Evolutionary conservation across 225 moss, liverwort and hornwort genomes (phyloP).

Genomic region (Marchantia polymorpha): DNA sequence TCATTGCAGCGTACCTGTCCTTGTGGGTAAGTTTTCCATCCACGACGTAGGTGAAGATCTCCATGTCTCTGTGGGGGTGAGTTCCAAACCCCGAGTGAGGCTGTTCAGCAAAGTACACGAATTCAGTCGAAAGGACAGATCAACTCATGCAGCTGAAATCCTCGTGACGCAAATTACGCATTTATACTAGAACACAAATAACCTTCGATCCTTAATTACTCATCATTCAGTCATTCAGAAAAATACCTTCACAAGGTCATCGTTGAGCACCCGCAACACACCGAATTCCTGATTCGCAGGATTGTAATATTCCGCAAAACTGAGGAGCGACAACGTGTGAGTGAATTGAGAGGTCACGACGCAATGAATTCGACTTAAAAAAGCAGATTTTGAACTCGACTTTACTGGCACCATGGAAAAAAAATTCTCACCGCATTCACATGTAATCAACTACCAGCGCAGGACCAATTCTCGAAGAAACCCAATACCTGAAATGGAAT

Average conservation of each 20-base stretch:
- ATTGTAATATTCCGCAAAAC: constrained; percentile 83
- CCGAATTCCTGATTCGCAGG: constrained; percentile 68
- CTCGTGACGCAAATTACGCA: no score
- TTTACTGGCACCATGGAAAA: not conserved
- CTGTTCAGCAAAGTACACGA: constrained; percentile 28
- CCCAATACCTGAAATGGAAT: constrained; percentile 77
- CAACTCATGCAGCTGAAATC: not conserved
- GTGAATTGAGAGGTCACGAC: not conserved
- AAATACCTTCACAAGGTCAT: constrained; percentile 85
- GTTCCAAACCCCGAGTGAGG: constrained; percentile 78
- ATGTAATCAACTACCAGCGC: not conserved
- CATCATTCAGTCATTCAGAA: not conserved
- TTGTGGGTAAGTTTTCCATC: constrained; percentile 86
- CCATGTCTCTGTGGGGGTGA: constrained; percentile 90
- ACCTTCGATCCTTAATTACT: no score
- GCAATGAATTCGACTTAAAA: no score
- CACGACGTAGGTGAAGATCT: constrained; percentile 85
- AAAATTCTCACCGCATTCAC: not conserved
- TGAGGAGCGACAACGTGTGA: constrained; percentile 13
- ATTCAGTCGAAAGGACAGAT: not conserved
- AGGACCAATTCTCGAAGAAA: not conserved
- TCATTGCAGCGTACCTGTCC: constrained; percentile 52
- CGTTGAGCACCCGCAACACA: constrained; percentile 84
- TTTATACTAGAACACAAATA: not conserved
- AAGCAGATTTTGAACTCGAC: not conserved